A percentile compares a stretch with the other conserved stretches of the same genome.
Evolutionary conservation across 2,329 filamentous ascomycete genomes (phyloP).

Genomic region (Colletotrichum coccodes): DNA sequence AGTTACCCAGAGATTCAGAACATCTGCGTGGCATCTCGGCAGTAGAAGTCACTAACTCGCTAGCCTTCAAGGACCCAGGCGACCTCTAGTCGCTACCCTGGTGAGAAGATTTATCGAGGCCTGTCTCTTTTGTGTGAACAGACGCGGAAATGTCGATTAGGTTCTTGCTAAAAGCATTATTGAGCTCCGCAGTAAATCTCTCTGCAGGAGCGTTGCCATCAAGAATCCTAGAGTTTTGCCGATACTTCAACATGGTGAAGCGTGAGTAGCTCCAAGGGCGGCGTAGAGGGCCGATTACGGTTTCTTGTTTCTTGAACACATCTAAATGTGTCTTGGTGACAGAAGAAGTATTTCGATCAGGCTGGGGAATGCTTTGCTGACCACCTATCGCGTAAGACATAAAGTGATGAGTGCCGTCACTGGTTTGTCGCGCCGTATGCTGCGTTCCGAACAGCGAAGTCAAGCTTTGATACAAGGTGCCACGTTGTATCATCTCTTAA

Average conservation of each 20-base stretch:
- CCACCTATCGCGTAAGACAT: not conserved
- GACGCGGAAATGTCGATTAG: accelerated
- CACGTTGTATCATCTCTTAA: not conserved
- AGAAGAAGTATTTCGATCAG: not conserved
- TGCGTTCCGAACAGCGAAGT: not conserved
- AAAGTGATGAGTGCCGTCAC: no score
- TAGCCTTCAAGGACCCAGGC: not conserved
- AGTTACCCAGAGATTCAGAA: not conserved
- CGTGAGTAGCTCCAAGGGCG: not conserved
- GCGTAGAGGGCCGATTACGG: not conserved
- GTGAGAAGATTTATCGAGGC: no score
- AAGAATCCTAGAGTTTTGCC: not conserved
- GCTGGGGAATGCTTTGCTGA: not conserved
- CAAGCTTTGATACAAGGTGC: not conserved
- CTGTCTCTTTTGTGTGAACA: not conserved
- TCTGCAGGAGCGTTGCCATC: no score
- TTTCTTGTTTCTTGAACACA: not conserved
- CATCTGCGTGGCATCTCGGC: not conserved
- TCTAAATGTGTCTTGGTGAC: not conserved
- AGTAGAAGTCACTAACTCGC: not conserved
- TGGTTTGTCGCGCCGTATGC: not conserved
- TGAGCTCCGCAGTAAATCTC: accelerated
- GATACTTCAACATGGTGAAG: not conserved
- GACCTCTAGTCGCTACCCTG: not conserved
- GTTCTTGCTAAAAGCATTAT: not conserved